phyloP scores from a whole-genome alignment of 1,139 yeast genomes.

The Nakaseomyces delphensis region DNA sequence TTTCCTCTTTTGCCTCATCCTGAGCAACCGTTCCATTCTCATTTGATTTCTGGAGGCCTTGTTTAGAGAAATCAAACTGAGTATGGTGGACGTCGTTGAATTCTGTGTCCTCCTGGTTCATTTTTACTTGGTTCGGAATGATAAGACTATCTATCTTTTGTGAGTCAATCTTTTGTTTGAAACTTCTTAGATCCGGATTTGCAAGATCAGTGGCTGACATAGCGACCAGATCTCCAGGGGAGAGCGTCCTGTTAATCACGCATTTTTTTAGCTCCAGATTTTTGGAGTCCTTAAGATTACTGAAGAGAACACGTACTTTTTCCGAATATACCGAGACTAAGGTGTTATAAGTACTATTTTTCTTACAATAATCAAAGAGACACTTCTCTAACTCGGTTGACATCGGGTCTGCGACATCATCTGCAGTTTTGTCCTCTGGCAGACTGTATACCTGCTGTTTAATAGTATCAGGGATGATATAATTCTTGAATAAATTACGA shows the following conservation, averaged over 20 bases:
- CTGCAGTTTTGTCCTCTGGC: constrained; percentile 38
- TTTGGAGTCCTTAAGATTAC: constrained; percentile 46
- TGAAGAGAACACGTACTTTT: constrained; percentile 44
- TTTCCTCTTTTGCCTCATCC: not conserved
- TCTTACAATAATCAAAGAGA: constrained; percentile 23
- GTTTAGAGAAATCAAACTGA: not conserved
- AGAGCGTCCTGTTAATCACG: constrained; percentile 41
- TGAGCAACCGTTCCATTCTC: not conserved
- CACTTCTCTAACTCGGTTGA: constrained; percentile 31
- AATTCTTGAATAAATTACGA: constrained; percentile 32
- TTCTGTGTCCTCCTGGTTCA: not conserved
- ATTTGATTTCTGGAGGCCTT: not conserved
- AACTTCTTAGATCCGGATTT: constrained; percentile 62
- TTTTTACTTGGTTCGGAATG: constrained; percentile 37
- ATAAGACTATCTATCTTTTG: constrained; percentile 60
- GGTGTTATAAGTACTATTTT: not conserved
- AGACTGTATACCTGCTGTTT: constrained; percentile 24
- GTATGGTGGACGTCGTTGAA: not conserved
- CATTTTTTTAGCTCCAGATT: constrained; percentile 41
- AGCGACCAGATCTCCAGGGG: constrained; percentile 45
- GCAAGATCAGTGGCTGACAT: constrained; percentile 57
- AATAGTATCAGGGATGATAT: constrained; percentile 38
- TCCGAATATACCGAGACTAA: constrained; percentile 40
- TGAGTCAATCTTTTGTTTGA: constrained; percentile 64
- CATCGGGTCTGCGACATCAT: constrained; percentile 32